Evolutionary conservation across 1,139 yeast species (phyloP).

Genomic region (Geotrichum citri-aurantii): DNA sequence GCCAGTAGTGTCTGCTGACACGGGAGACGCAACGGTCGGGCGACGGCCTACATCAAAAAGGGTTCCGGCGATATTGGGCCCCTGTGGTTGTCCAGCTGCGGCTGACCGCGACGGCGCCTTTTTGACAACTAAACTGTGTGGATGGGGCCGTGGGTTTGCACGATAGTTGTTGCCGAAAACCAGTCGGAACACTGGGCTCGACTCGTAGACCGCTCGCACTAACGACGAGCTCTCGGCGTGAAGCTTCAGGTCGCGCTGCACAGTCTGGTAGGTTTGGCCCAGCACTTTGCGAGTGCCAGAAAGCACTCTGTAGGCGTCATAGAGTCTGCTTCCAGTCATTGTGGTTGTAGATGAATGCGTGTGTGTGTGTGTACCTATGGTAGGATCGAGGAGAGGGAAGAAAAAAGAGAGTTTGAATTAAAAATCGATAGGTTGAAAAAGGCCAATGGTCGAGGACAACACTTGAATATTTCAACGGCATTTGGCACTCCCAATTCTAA

Average conservation of each 20-base stretch:
- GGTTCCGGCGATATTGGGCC: conserved; percentile 4
- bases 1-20: background rate
- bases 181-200: conserved; percentile 1
- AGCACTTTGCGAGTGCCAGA: conserved; percentile 20
- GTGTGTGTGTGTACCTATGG: background rate
- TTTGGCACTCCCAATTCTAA: background rate
- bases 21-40: conserved; percentile 1
- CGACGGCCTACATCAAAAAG: conserved; percentile 8
- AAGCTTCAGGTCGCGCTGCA: conserved; percentile 4
- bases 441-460: background rate
- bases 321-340: conserved; percentile 20
- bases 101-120: background rate
- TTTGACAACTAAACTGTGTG: background rate
- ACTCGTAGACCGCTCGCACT: conserved; percentile 10
- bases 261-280: background rate
- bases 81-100: background rate
- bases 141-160: conserved; percentile 6
- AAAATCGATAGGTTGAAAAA: background rate
- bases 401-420: background rate
- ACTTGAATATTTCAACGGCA: background rate
- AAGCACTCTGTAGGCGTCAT: conserved; percentile 23
- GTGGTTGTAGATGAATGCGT: background rate
- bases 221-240: conserved; percentile 9
- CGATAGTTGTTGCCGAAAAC: conserved; percentile 8
- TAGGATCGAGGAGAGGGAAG: background rate